Evolutionary conservation across 1,284 basidiomycete species (phyloP).

Genomic region (Exobasidium cylindrosporum): DNA sequence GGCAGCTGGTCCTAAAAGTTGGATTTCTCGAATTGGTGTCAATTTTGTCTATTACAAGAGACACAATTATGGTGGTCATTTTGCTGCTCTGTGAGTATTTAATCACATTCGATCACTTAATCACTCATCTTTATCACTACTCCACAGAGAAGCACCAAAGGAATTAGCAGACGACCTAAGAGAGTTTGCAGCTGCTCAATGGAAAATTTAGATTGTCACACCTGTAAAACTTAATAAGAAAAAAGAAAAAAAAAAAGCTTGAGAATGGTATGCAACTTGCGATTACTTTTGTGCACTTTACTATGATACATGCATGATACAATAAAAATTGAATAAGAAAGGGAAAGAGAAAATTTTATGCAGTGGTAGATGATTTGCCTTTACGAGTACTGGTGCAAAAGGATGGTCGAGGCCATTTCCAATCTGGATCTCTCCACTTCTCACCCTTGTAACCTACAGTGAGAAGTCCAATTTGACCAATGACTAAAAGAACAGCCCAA

Average conservation of each 20-base stretch:
- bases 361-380: too few species aligned
- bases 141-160: slow-evolving; percentile 27
- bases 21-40: slow-evolving; percentile 24
- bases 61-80: slow-evolving; percentile 42
- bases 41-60: slow-evolving; percentile 29
- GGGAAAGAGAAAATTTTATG: too few species aligned
- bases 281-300: too few species aligned
- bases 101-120: neutral
- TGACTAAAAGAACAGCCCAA: slow-evolving; percentile 18
- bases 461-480: neutral
- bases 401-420: slow-evolving; percentile 13
- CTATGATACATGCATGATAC: too few species aligned
- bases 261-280: too few species aligned
- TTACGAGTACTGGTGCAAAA: too few species aligned
- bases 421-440: slow-evolving; percentile 17
- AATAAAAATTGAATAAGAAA: too few species aligned
- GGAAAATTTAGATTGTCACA: too few species aligned
- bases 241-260: too few species aligned
- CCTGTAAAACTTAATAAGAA: too few species aligned
- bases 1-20: slow-evolving; percentile 24
- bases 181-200: slow-evolving; percentile 29
- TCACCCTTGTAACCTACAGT: slow-evolving; percentile 8
- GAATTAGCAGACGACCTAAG: slow-evolving; percentile 29
- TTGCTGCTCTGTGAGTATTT: slow-evolving; percentile 36
- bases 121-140: neutral